A percentile compares a stretch with the other conserved stretches of the same genome.
These are phyloP conservation scores for Metarhizium sp. DNA, from an alignment of 2,329 filamentous ascomycete species.

Conservation along the genomic window DNA sequence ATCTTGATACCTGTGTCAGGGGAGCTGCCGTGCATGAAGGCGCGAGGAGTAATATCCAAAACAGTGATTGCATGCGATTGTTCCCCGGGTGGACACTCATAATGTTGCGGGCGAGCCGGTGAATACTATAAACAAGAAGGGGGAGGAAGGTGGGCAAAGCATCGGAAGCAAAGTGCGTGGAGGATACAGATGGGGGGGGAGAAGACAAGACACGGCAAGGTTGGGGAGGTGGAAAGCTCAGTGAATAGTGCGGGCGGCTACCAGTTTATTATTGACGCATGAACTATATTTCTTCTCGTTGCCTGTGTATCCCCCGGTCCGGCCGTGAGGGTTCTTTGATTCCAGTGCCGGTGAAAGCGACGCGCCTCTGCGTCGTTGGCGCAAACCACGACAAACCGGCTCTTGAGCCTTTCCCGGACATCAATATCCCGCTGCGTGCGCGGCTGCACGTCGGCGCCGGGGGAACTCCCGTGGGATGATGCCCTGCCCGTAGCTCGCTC, in stretches of 20 bases:
- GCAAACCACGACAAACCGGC: conserved; percentile 25
- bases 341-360: conserved; percentile 33
- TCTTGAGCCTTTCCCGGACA: conserved; percentile 11
- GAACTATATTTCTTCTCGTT: conserved; percentile 14
- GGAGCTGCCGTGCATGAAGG: neutral
- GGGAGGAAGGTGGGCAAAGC: neutral
- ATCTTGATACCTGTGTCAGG: conserved; percentile 2
- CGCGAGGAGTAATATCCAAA: neutral
- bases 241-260: conserved; percentile 13
- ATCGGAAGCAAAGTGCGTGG: neutral
- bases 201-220: neutral
- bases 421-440: conserved; percentile 5
- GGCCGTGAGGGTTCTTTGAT: conserved; percentile 21
- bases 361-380: conserved; percentile 22
- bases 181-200: neutral
- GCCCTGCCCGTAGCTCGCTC: conserved; percentile 1
- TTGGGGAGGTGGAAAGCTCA: neutral
- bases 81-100: neutral
- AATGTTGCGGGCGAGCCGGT: neutral
- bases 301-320: conserved; percentile 3
- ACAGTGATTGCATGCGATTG: neutral
- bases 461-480: conserved; percentile 6
- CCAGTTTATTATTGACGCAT: conserved; percentile 23
- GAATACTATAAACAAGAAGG: neutral
- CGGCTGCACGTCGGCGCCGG: neutral